Base-by-base conservation (phyloP, 2,329 filamentous ascomycete species). In the Epichloe baconii region DNA sequence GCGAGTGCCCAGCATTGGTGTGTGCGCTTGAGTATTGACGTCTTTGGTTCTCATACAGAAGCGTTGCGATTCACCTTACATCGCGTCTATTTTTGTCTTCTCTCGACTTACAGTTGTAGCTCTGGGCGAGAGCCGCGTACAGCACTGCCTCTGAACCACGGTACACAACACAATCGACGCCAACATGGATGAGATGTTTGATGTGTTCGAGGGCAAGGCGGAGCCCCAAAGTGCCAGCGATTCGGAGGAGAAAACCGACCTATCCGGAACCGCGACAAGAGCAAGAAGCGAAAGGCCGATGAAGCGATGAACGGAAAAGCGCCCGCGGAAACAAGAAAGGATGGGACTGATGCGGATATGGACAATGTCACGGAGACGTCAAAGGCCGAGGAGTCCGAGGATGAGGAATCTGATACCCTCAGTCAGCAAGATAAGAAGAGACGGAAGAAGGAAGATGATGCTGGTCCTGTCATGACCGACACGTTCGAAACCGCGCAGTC, bases 401-500 rank as follows among this genome's bases (percentile, higher is more conserved):
- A 61, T 2, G 65, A 70, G 23, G 61, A 66, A 21, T 68, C 69
- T 1, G 69, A 73, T 41, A 71, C 70, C 43, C 43, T 72, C 4
- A 73, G 75, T 51, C 72, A 80, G 49, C 68, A 70, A 55, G 66
- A 69, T 53, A 88, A 88, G 67, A 80, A 85, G 58, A 74, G 77
- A 49, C 76, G 79, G 58, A 77, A 80, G 63, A 79, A 82, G 58
- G 73, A 71, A 51, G 85, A 85, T 60, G 79, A 80, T 10, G 85
- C 84, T 55, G 65, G 53, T 0, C 88, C 91, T 5, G 83, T 97
- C 45, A 79, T 97, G 59, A 89, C 91, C 19, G 93, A 98, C 71
- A 82, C 85, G 12, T 98, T 98, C 67, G 83, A 97, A 71, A 97
- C 93, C 12, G 90, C 93, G 63, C 83, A 95, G 70, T 94, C 90